A percentile compares a stretch with the other conserved stretches of the same genome.
Conservation (phyloP, 306 rosid species). For the Quercus mongolica region DNA sequence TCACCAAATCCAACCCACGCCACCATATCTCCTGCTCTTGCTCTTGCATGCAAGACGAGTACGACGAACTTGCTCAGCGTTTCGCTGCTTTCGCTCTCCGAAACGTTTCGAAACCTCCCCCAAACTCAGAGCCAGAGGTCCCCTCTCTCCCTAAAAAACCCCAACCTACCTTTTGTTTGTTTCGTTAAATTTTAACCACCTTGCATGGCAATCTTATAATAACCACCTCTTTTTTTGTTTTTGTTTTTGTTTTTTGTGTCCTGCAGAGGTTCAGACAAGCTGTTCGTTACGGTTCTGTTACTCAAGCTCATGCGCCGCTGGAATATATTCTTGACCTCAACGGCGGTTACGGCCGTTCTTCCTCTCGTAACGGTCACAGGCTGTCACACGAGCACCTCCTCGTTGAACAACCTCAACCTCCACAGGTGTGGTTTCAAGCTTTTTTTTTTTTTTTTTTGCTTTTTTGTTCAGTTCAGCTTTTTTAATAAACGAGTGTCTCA, state of each 20-base stretch:
- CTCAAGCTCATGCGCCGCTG: not conserved
- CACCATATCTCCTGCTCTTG: not conserved
- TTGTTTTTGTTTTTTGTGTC: not conserved
- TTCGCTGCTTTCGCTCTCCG: constrained; percentile 21
- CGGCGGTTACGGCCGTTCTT: not conserved
- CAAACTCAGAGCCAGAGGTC: constrained; percentile 13
- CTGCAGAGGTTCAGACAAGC: constrained; percentile 16
- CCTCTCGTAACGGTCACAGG: not conserved
- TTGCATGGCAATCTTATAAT: constrained; percentile 11
- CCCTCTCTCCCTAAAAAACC: too few relatives aligned
- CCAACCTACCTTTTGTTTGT: too few relatives aligned
- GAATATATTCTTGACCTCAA: not conserved
- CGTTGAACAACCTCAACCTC: constrained; percentile 12
- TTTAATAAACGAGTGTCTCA: not conserved
- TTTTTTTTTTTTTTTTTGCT: not conserved
- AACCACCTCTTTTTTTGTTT: not conserved
- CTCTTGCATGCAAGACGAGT: constrained; percentile 7
- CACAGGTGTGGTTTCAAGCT: not conserved
- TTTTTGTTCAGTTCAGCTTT: not conserved
- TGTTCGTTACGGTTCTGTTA: not conserved
- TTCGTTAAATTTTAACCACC: not conserved
- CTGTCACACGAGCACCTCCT: not conserved
- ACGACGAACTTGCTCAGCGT: not conserved
- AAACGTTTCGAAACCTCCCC: constrained; percentile 5
- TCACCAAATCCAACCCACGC: not conserved